These are phyloP conservation scores for Fusarium redolens DNA, from an alignment of 2,329 filamentous ascomycete genomes.

Conservation along the genomic window DNA sequence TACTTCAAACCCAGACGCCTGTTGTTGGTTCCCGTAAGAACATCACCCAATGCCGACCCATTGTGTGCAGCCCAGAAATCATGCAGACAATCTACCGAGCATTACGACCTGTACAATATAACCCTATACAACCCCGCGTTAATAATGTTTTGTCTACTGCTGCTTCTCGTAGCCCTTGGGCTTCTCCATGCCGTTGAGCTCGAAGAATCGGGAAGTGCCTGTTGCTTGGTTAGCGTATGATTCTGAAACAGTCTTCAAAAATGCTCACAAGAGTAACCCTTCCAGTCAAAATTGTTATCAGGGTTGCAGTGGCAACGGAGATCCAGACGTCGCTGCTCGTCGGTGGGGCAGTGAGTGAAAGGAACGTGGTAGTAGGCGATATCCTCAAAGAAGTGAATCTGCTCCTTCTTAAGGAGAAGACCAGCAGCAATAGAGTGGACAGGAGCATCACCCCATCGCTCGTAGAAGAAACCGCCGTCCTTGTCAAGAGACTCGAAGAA, in stretches of 20 bases:
- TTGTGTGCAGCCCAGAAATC: conserved; percentile 36
- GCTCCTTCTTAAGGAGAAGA: conserved; percentile 88
- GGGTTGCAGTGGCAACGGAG: conserved; percentile 96
- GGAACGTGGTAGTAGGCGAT: conserved; percentile 98
- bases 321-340: conserved; percentile 83
- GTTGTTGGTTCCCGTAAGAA: conserved; percentile 39
- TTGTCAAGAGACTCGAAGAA: conserved; percentile 90
- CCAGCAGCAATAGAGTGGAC: conserved; percentile 97
- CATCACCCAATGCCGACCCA: conserved; percentile 35
- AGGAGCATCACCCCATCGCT: conserved; percentile 97
- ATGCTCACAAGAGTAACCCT: conserved; percentile 90
- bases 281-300: conserved; percentile 99
- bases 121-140: conserved; percentile 6
- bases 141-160: conserved; percentile 52
- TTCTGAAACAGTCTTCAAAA: neutral
- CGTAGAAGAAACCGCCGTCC: conserved; percentile 98
- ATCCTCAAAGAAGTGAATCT: conserved; percentile 99
- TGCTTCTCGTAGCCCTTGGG: conserved; percentile 87
- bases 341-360: conserved; percentile 96
- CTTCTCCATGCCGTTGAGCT: conserved; percentile 83
- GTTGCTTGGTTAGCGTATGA: conserved; percentile 12
- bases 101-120: conserved; percentile 41
- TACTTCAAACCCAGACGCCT: conserved; percentile 46
- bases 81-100: conserved; percentile 35
- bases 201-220: conserved; percentile 83